Base-by-base conservation (phyloP, 139 green algal species). In the Yamagishiella unicocca region DNA sequence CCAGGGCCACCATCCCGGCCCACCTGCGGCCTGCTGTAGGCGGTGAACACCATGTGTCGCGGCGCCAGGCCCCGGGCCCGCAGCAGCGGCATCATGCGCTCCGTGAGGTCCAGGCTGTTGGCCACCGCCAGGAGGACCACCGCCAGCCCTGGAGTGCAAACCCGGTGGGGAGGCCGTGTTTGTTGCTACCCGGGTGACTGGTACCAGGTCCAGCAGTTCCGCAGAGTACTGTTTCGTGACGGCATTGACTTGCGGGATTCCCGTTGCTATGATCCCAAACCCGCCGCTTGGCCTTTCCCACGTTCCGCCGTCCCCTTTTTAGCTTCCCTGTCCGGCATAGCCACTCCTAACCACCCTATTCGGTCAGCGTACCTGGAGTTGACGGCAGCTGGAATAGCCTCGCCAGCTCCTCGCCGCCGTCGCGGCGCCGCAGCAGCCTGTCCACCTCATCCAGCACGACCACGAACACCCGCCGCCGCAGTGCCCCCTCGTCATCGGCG, bases 381-480 rank as follows among this genome's bases (percentile, higher is more conserved):
- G 74, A 38, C 7, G 92, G 92, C 74, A 95, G 87, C 83, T 91
- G 86, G 80, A 95, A 95, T 27, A 95, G 87, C 61, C 81, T 45
- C 31, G 88, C 88, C 45, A 93, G 46, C 4, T 90, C 90, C 73
- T 90, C 87, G 10, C 27, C 55, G 4, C 84, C 85, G 9, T 81
- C 72, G 0, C n/a, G 6, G 37, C 67, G 46, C 50, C 45, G 61
- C 37, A 92, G n/a, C 37, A 95, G 83, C 37, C 88, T 81, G 82
- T 95, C 90, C 35, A 95, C 88, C 83, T 95, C 92, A 73, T 95
- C 92, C 46, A 95, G 84, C 31, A 95, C 90, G 22, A 94, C 43
- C 31, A 92, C 83, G 25, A 91, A 61, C 31, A 87, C 42, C 1
- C 50, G 88, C 29, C 64, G 74, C 43, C 45, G 22, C 10, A 25